Conservation (phyloP, 2,329 filamentous ascomycete genomes). For the Mycogone perniciosa region DNA sequence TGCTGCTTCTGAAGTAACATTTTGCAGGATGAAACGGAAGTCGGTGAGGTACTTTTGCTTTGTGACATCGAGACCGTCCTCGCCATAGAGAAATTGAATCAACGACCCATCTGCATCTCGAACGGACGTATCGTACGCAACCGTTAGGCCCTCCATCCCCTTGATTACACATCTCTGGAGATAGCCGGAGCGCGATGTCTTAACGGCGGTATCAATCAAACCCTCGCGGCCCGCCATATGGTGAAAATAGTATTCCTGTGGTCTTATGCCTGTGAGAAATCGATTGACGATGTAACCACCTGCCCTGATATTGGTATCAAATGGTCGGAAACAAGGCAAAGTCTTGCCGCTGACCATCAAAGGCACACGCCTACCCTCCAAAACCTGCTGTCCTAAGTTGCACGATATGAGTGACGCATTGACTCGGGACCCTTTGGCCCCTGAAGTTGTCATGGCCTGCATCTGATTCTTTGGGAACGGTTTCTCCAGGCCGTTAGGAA, state of each 20-base stretch:
- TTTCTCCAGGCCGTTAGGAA: constrained; percentile 80
- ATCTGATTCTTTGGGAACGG: constrained; percentile 96
- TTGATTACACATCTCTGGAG: constrained; percentile 96
- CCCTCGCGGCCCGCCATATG: constrained; percentile 98
- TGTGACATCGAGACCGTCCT: constrained; percentile 89
- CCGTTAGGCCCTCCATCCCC: constrained; percentile 90
- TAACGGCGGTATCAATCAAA: constrained; percentile 97
- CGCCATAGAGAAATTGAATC: constrained; percentile 92
- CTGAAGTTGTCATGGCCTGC: constrained; percentile 97
- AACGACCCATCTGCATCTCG: constrained; percentile 89
- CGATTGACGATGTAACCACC: constrained; percentile 92
- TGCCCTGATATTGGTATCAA: constrained; percentile 80
- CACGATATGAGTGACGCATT: constrained; percentile 98
- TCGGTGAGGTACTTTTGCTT: constrained; percentile 89
- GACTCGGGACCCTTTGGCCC: constrained; percentile 86
- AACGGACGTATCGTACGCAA: constrained; percentile 90
- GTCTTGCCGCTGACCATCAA: constrained; percentile 98
- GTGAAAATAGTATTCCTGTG: constrained; percentile 99
- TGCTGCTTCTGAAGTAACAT: constrained; percentile 72
- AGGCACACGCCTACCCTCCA: constrained; percentile 91
- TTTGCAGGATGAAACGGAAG: constrained; percentile 85
- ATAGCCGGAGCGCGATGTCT: constrained; percentile 95
- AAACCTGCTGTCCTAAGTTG: constrained; percentile 91
- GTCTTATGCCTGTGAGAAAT: constrained; percentile 95
- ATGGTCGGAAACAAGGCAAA: constrained; percentile 86